Base-by-base conservation (phyloP, 2,329 filamentous ascomycete species). In the Clarireedia monteithiana region DNA sequence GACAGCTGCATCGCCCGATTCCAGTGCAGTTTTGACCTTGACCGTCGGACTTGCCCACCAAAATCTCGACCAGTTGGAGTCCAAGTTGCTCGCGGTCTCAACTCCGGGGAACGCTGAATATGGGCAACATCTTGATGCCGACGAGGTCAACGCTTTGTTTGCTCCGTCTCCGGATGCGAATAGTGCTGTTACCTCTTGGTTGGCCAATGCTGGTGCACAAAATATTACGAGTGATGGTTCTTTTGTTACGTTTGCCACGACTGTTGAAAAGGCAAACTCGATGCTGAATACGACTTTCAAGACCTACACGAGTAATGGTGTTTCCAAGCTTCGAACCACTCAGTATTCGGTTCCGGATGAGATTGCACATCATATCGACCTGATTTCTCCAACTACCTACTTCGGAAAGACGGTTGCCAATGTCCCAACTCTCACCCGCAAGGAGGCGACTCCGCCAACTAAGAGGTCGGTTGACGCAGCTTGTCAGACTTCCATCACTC, bases 131-230 rank as follows among this genome's bases (percentile, higher is more conserved):
- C 69, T 83, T 54, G 75, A 72, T 48, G 68, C 70, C 5, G 69
- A 74, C 6, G 75, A 81, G 58, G 76, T 83, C 15, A 72, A 78
- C 47, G 71, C 76, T 51, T 70, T 83, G n/a, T 71, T 83, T 48
- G 72, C 72, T 56, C 81, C 81, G 2, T 68, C 72, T 2, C 70
- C 77, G 1, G 73, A 80, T 60, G 76, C 79, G 0, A 65, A 74
- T 17, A 64, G 74, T 17, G 71, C 77, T 17, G 77, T 83, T 15
- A 74, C 77, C 53, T 74, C 77, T 42, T 84, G 79, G 80, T 73
- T 84, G 9, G 68, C 67, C 34, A 75, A 77, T 60, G 74, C 79
- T 63, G 79, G 75, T 45, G 73, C 83, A 15, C 67, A 69, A 9
- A 64, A 70, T 23, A 57, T 74, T 6, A 62, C 63, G 40, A 77